A percentile compares a stretch with the other conserved stretches of the same genome.
phyloP scores from a whole-genome alignment of 805 yeast species.

The Starmerella stigmatis region DNA sequence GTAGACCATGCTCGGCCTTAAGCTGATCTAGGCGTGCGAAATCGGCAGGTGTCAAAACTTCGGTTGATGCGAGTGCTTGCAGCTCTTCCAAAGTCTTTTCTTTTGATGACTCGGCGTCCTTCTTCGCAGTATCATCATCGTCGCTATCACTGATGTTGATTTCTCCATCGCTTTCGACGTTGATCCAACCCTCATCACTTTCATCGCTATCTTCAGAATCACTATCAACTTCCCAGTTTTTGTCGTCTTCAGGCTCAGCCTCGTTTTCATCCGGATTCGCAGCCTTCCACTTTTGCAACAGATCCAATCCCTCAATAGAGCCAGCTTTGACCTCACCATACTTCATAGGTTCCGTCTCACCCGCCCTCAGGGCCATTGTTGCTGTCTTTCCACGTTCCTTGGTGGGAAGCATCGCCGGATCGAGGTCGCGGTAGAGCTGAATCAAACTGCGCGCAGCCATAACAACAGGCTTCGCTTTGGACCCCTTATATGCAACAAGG shows the following conservation, averaged over 20 bases:
- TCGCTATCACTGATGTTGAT: constrained; percentile 36
- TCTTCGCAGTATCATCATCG: constrained; percentile 32
- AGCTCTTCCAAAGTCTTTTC: constrained; percentile 33
- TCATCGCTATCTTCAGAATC: constrained; percentile 38
- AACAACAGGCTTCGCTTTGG: constrained; percentile 86
- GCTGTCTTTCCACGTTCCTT: constrained; percentile 93
- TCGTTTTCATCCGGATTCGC: constrained; percentile 47
- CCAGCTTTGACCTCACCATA: constrained; percentile 46
- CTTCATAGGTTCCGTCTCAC: constrained; percentile 37
- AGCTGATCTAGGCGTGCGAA: constrained; percentile 90
- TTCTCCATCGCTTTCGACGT: constrained; percentile 46
- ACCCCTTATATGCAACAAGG: constrained; percentile 78
- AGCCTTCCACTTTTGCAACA: constrained; percentile 76
- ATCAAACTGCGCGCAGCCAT: constrained; percentile 88
- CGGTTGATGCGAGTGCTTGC: constrained; percentile 56
- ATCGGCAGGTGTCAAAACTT: constrained; percentile 93
- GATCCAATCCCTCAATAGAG: constrained; percentile 85
- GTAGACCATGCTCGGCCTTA: constrained; percentile 72
- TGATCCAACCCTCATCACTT: constrained; percentile 62
- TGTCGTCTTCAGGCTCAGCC: constrained; percentile 43
- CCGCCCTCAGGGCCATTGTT: constrained; percentile 63
- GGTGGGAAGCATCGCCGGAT: constrained; percentile 85
- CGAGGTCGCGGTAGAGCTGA: constrained; percentile 80
- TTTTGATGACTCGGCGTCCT: constrained; percentile 18
- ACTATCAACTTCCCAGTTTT: constrained; percentile 37